phyloP scores from a whole-genome alignment of 2,329 filamentous ascomycete genomes.

The Anthostomella pinea region DNA sequence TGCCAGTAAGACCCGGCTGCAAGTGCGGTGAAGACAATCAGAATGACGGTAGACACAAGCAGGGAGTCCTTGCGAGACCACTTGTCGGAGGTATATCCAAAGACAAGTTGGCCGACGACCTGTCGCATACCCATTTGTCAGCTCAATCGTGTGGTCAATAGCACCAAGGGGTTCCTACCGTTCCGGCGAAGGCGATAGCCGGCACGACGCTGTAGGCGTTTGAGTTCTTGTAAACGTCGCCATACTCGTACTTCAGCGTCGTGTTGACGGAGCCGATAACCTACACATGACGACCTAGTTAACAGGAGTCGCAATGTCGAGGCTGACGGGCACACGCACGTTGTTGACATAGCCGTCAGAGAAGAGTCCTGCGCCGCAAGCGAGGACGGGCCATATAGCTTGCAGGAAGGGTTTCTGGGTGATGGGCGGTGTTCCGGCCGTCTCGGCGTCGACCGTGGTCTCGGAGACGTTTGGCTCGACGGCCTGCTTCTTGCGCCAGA shows the following conservation, averaged over 20 bases:
- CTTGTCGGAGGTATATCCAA: conserved; percentile 78
- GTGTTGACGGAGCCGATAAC: conserved; percentile 88
- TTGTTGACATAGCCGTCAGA: conserved; percentile 92
- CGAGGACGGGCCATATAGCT: conserved; percentile 66
- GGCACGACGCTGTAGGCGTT: conserved; percentile 70
- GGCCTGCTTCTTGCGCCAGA: conserved; percentile 20
- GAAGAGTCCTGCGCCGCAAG: conserved; percentile 86
- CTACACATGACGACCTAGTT: conserved; percentile 35
- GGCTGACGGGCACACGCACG: conserved; percentile 41
- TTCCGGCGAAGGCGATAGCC: conserved; percentile 83
- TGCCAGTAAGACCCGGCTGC: conserved; percentile 73
- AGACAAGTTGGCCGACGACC: conserved; percentile 75
- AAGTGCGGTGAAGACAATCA: conserved; percentile 81
- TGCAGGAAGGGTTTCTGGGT: conserved; percentile 30
- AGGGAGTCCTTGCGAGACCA: conserved; percentile 83
- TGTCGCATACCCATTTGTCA: conserved; percentile 7
- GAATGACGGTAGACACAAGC: conserved; percentile 74
- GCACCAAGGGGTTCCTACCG: conserved; percentile 32
- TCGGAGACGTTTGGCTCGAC: conserved; percentile 16
- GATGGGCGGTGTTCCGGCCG: conserved; percentile 15
- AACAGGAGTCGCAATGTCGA: background rate
- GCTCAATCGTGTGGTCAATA: background rate
- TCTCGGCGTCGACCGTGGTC: conserved; percentile 11
- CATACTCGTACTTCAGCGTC: conserved; percentile 67
- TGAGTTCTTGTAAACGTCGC: conserved; percentile 64